Base-by-base conservation (phyloP, 2,329 filamentous ascomycete genomes). In the Paraphoma sp. region DNA sequence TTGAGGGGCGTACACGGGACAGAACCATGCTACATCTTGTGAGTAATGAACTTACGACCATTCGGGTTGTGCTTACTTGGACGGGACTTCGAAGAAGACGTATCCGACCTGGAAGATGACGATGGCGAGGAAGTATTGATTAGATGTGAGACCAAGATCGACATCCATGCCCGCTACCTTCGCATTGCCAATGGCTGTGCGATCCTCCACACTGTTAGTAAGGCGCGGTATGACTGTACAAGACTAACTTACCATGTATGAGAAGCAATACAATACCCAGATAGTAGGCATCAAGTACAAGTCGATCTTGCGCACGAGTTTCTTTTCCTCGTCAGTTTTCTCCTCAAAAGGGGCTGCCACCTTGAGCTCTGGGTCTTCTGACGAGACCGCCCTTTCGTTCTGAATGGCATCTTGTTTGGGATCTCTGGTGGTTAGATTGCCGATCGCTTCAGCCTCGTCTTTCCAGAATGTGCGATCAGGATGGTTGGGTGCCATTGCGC, bases 121-220 rank as follows among this genome's bases (percentile, higher is more conserved):
- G 12, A 69, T 62, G 7, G 64, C 60, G 28, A 69, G 60, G 30
- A 66, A 67, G 51, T 69, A 89, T 58, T 88, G 79, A 42, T 87
- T 84, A 1, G 84, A 86, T n/a, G 36, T 59, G 16, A 74, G 56
- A 1, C 62, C 54, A 5, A 68, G 53, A 23, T 68, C 61, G 9
- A 28, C 51, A 16, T 57, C 65, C 43, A 72, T 64, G 18, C 71
- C 68, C 28, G 72, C 70, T 14, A 78, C 69, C 31, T 70, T 70
- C 52, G 67, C 78, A 80, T 85, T 87, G 30, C 62, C 67, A 53
- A 72, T 69, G 41, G 69, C 69, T 12, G 64, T 68, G 23, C 67
- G 62, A 46, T 71, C 68, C 60, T 67, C n/a, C 23, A 23, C 2
- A 23, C 5, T 23, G 23, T 23, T 5, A 23, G 23, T 23, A 23